Percentiles rank a stretch among this genome's conserved stretches.
phyloP scores from a whole-genome alignment of 2,329 filamentous ascomycete species.

The Cladosporium halotolerans region DNA sequence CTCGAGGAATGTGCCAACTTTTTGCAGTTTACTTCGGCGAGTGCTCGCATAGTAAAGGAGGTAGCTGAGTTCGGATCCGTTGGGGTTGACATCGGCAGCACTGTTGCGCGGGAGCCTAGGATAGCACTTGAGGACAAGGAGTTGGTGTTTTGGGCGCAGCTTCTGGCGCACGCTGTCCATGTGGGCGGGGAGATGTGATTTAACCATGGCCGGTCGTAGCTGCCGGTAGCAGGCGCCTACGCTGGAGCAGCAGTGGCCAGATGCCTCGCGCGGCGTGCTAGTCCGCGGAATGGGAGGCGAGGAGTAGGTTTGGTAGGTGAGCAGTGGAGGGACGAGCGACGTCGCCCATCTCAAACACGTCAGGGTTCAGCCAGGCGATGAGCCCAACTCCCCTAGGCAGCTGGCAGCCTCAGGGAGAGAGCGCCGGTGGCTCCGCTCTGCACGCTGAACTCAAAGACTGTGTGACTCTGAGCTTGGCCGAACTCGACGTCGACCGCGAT shows the following conservation, averaged over 20 bases:
- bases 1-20: constrained; percentile 90
- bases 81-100: constrained; percentile 86
- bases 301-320: neutral
- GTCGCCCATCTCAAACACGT: constrained; percentile 7
- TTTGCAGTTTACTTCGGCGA: constrained; percentile 88
- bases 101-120: constrained; percentile 79
- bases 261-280: neutral
- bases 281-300: neutral
- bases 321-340: neutral
- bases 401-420: no score
- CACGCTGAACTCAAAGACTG: neutral
- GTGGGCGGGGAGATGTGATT: constrained; percentile 24
- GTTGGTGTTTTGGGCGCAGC: constrained; percentile 59
- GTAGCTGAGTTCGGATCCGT: constrained; percentile 94
- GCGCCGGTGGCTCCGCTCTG: neutral
- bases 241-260: constrained; percentile 2
- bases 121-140: constrained; percentile 93
- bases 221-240: constrained; percentile 1
- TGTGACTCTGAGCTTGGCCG: no score
- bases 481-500: no score
- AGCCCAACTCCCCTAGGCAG: no score
- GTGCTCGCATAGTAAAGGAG: constrained; percentile 95
- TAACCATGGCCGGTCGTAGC: constrained; percentile 17
- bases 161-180: constrained; percentile 21
- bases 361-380: neutral